Base-by-base conservation (phyloP, 352 stramenopile species). In the Pythium angustatum region DNA sequence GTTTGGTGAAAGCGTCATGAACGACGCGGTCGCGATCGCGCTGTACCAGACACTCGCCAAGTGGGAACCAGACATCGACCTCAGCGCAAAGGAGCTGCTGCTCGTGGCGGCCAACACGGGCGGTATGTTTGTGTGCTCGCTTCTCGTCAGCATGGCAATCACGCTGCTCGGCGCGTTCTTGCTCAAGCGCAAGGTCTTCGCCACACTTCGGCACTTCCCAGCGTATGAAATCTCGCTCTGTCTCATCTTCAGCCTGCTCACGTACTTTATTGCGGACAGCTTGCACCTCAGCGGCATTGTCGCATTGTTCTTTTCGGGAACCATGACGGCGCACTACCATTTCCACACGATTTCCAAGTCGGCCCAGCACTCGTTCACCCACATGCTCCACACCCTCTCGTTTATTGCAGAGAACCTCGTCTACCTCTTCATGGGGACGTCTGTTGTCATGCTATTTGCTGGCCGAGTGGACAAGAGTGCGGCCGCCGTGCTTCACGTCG, bases 1-100 rank as follows among this genome's bases (percentile, higher is more conserved):
- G 7, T 98, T 98, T 69, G 95, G 95, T 56, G 95, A 98, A 68
- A 96, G 83, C 43, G 91, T 98, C 10, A 75, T 98, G 43, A 98
- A 98, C 74, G 95, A 98, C 66, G 94, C 94, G 7, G 87, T 98
- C 19, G 88, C 85, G 5, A 96, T 98, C 61, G 93, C 96, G 22
- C 68, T 98, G 30, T 98, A 98, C 69, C 86, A 98, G 64, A 96
- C 92, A 21, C 87, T 97, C 48, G 72, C 81, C 45, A 96, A 97
- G 66, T 97, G 93, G 83, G 77, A 90, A 19, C 76, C 82, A 3
- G 78, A 91, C 19, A 88, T 78, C 47, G 83, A 79, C 27, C 78
- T 94, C 19, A 92, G 60, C 38, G 72, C 66, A 14, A 81, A 81
- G 22, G 79, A 92, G 55, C 53, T 94, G 21, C 17, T 91, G 26